Base-by-base conservation (phyloP, 352 stramenopile genomes). In the Detonula confervacea region DNA sequence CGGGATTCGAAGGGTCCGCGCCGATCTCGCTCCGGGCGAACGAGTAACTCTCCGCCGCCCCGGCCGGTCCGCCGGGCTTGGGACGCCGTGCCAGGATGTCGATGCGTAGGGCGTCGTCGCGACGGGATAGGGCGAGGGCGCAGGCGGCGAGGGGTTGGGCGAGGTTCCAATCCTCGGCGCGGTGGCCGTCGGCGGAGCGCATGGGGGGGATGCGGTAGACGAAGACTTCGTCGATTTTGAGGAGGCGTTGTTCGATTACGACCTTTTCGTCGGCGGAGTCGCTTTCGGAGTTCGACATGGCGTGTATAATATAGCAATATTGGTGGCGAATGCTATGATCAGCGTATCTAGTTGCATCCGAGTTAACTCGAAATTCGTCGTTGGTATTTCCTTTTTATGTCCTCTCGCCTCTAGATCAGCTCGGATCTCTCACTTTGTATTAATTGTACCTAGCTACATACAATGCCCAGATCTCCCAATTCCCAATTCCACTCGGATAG, bases 131-230 rank as follows among this genome's bases (percentile, higher is more conserved):
- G 24, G 86, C 20, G 29, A 93, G 67, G 30, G 66, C 78, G 63
- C 84, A 93, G 0, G 86, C 90, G 37, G 80, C 16, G 4, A 92
- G 44, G 9, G 88, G 88, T 29, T 83, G 81, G 1, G 84, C 67
- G 14, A 93, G 66, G 75, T 92, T 86, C 88, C 88, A 93, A 49
- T 87, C 62, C 70, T 93, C 87, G 0, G 88, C 88, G 64, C 73
- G 72, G 52, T 70, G 62, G 14, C 73, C 73, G 49, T 74, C 65
- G 8, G 72, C 39, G 39, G 69, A 75, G 29, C 71, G 68, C 70
- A 93, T 73, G 1, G 87, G 80, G 27, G 85, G 86, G 44, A 93
- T 83, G 57, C 69, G 72, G 52, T 92, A 93, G 7, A 93, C 68
- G 60, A 92, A 93, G 27, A 90, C 80, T 86, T 93, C 83, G 35